Evolutionary conservation across 495 filamentous ascomycete species (phyloP), one percentile per base, ranked within the genome.

Genomic region (Aspergillus incahuasiensis): DNA sequence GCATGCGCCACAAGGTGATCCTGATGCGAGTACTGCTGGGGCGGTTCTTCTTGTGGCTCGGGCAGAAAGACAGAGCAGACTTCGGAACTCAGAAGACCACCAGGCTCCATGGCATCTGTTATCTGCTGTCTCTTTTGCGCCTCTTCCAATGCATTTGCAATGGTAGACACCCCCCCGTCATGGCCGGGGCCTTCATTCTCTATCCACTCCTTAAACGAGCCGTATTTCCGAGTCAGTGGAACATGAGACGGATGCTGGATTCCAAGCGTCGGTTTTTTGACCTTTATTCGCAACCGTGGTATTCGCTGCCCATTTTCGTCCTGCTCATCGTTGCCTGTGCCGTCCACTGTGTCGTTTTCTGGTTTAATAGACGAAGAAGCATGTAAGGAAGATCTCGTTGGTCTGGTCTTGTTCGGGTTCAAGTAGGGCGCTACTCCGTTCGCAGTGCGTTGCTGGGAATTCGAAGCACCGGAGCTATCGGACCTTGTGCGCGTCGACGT

Each of bases 1-100:
- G 89, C 90, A 61, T 95, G 91, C 13, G 85, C 83, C 40, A 89
- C 80, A 7, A 97, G 77, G 63, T 96, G 88, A 63, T 97, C 91
- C 54, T 82, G 80, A 63, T 96, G 92, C 15, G 85, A 84, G 72
- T 89, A 96, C 51, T 89, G 90, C 54, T 80, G 82, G 6, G 85
- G 79, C 2, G 87, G 89, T 52, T 86, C 83, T 39, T 82, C 77
- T 57, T 90, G 86, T 42, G 83, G 79, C 55, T 96, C 90, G 0
- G 87, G 86, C n/a, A 82, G 76, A 63, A 87, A 95, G 25, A 88
- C 74, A 3, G 84, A 87, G 65, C 88, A 94, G 18, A 80, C 79
- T 46, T 85, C 84, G 35, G 75, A 67, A 56, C 86, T 89, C 24
- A 97, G 77, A 7, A 89, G 62, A 0, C 95, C 90, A 22, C 89